Conservation (phyloP, 2,329 filamentous ascomycete species). For the Penicillium sumatraense region DNA sequence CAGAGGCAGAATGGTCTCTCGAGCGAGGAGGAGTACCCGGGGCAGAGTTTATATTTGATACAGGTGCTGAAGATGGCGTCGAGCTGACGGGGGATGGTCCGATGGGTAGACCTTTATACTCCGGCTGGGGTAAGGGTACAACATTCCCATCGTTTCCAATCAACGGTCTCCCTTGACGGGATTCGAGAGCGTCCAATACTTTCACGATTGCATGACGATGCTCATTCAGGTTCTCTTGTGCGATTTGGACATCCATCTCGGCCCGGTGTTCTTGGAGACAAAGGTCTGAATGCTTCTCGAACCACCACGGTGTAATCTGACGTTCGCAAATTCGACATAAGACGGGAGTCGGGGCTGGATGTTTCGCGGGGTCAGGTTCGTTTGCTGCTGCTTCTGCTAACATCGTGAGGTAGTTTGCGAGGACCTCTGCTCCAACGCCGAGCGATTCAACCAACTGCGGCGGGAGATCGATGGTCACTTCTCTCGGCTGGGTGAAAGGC, state of each 20-base stretch:
- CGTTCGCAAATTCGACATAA: slow-evolving; percentile 97
- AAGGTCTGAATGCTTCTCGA: slow-evolving; percentile 96
- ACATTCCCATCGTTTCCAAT: slow-evolving; percentile 40
- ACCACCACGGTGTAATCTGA: slow-evolving; percentile 98
- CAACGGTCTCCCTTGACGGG: slow-evolving; percentile 52
- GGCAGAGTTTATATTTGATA: slow-evolving; percentile 72
- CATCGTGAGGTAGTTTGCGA: slow-evolving; percentile 89
- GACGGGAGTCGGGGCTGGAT: slow-evolving; percentile 80
- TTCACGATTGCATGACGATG: slow-evolving; percentile 94
- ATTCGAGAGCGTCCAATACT: slow-evolving; percentile 89
- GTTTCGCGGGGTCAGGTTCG: slow-evolving; percentile 71
- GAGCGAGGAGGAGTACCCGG: slow-evolving; percentile 69
- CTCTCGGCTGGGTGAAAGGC: slow-evolving; percentile 82
- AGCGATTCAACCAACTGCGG: slow-evolving; percentile 87
- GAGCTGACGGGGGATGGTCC: slow-evolving; percentile 71
- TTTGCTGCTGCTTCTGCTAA: slow-evolving; percentile 82
- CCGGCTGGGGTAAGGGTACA: slow-evolving; percentile 64
- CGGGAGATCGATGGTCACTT: slow-evolving; percentile 95
- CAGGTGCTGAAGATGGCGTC: slow-evolving; percentile 72
- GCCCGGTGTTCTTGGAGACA: slow-evolving; percentile 95
- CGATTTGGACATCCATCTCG: slow-evolving; percentile 96
- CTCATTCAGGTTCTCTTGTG: slow-evolving; percentile 88
- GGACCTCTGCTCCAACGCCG: slow-evolving; percentile 89
- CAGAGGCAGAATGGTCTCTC: slow-evolving; percentile 67
- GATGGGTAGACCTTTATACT: slow-evolving; percentile 88